Evolutionary conservation across 176 grass and related monocot species (phyloP), one percentile per base, ranked within the genome.

Genomic region (Olyra latifolia): DNA sequence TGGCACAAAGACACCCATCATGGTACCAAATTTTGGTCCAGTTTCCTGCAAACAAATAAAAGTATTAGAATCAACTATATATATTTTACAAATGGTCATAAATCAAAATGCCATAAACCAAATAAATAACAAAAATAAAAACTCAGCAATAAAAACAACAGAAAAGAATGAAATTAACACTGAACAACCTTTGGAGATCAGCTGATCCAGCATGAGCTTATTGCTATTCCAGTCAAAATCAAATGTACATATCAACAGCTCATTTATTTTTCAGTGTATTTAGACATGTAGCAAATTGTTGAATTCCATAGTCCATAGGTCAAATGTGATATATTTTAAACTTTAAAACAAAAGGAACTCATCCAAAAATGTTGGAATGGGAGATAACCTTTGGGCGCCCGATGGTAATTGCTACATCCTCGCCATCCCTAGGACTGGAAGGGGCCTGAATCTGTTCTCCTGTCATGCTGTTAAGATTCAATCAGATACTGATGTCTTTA

Each of bases 1-100:
- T 76, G 96, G 96, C 75, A 99, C 90, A 84, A 99, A 99, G 46
- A 99, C 96, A 76, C 96, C 96, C 96, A 99, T 99, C 88, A 99
- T 72, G 67, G 96, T 99, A 74, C 92, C 90, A 1, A 99, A 87
- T 72, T 99, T 99, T 23, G 92, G 85, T 69, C 83, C 86, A 84
- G 86, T 61, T 71, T 86, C 79, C 92, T 95, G 89, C 66, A 47
- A 76, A 16, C 63, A 69, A 70, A 82, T 46, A 59, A 53, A 74
- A 88, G 52, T 29, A 82, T 78, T 66, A 15, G 49, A 42, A 44
- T 77, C 66, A 62, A 40, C 8, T 8, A 78, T 63, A 23, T 6
- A 84, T 1, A 49, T 38, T 68, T 42, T 55, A 75, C 7, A 74
- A 57, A 46, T 71, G 19, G 25, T 29, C 55, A 76, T 29, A 50